Conservation (phyloP, 805 yeast species). For the Ascoidea asiatica region DNA sequence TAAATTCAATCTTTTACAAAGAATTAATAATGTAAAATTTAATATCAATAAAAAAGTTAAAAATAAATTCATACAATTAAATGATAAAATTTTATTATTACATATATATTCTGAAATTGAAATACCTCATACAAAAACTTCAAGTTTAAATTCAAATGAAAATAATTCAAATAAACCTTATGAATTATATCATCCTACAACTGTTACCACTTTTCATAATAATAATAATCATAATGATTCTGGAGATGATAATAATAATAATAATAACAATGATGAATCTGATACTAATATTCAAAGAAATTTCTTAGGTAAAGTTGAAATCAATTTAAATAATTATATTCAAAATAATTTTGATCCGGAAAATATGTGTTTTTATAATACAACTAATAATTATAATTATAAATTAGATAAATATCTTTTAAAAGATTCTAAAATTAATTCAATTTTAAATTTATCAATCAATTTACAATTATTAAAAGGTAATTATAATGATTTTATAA, state of each 20-base stretch:
- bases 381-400: neutral
- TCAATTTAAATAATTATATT: conserved; percentile 65
- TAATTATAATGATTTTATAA: conserved; percentile 24
- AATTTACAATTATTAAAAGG: conserved; percentile 31
- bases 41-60: conserved; percentile 18
- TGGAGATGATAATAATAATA: conserved; percentile 3
- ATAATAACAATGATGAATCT: neutral
- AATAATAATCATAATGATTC: neutral
- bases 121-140: conserved; percentile 9
- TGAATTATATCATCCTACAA: too few species aligned
- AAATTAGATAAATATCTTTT: conserved; percentile 50
- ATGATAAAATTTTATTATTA: conserved; percentile 22
- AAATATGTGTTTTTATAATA: neutral
- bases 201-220: neutral
- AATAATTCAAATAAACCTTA: neutral
- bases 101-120: conserved; percentile 30
- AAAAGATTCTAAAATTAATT: conserved; percentile 70
- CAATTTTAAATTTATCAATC: conserved; percentile 56
- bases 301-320: conserved; percentile 48
- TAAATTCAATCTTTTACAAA: conserved; percentile 27
- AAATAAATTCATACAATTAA: conserved; percentile 21
- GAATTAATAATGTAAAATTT: conserved; percentile 8
- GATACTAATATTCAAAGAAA: conserved; percentile 21
- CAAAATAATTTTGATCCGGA: conserved; percentile 13
- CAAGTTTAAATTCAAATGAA: conserved; percentile 7